Conservation (phyloP, 2,329 filamentous ascomycete species). For the Colletotrichum orchidophilum region DNA sequence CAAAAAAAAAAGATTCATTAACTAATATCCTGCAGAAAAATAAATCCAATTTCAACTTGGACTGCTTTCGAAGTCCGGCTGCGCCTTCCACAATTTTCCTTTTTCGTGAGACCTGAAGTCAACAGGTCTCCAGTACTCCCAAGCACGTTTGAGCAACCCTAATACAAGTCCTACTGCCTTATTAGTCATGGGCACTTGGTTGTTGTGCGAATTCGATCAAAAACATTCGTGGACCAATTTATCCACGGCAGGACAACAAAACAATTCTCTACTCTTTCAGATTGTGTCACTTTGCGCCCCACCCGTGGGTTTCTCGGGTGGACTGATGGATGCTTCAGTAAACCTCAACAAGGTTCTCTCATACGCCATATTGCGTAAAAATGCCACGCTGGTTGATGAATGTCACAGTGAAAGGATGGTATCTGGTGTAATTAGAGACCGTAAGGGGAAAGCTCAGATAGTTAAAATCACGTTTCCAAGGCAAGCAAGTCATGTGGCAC, state of each 20-base stretch:
- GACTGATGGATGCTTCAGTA: not conserved
- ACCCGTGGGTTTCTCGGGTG: not conserved
- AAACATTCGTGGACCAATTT: not conserved
- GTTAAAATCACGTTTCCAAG: not conserved
- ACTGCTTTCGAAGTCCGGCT: constrained; percentile 3
- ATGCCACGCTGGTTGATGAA: not conserved
- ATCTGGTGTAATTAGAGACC: not conserved
- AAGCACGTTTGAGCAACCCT: not conserved
- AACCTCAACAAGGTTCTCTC: not conserved
- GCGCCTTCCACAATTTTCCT: not conserved
- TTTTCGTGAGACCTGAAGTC: not conserved
- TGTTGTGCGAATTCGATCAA: not conserved
- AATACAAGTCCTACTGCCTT: constrained; percentile 19
- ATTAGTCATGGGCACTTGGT: constrained; percentile 4
- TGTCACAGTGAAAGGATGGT: not conserved
- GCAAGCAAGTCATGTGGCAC: not conserved
- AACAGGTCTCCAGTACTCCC: not conserved
- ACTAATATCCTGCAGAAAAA: constrained; percentile 5
- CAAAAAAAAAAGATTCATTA: not conserved
- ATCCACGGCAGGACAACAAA: not conserved
- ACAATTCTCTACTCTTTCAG: not conserved
- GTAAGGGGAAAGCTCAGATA: not conserved
- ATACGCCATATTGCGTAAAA: not conserved
- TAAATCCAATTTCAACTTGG: not conserved
- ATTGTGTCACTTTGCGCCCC: not conserved